Percentiles rank a stretch among this genome's conserved stretches.
These are phyloP conservation scores for Sedum album DNA, from an alignment of 164 flowering plant species.

Conservation along the genomic window DNA sequence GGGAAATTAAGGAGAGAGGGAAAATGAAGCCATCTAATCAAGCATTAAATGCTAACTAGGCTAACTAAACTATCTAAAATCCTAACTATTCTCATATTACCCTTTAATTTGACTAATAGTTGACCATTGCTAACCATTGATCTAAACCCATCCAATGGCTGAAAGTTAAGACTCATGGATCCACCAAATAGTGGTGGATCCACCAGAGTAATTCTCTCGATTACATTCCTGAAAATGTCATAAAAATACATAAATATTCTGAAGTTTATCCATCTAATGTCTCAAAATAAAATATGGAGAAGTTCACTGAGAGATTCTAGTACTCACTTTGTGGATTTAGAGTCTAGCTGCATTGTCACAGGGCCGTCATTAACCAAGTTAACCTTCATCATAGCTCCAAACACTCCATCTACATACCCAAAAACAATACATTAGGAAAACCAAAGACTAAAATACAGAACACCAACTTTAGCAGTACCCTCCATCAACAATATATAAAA, in stretches of 20 bases:
- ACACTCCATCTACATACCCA: conserved; percentile 62
- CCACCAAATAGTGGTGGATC: too few relatives aligned
- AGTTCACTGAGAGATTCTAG: background rate
- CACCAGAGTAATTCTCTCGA: too few relatives aligned
- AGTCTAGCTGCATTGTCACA: conserved; percentile 92
- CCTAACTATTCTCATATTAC: too few relatives aligned
- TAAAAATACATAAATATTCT: background rate
- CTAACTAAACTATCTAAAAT: too few relatives aligned
- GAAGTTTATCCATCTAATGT: background rate
- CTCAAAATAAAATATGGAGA: too few relatives aligned
- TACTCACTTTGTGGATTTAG: conserved; percentile 56
- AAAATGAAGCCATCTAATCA: too few relatives aligned
- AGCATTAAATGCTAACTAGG: too few relatives aligned
- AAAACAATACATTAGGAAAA: background rate
- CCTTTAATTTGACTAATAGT: too few relatives aligned
- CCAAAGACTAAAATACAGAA: background rate
- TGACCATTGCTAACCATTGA: too few relatives aligned
- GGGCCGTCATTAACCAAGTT: conserved; percentile 93
- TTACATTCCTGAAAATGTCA: conserved; percentile 19
- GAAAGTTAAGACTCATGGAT: too few relatives aligned
- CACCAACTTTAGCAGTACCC: background rate
- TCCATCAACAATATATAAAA: background rate
- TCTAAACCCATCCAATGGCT: too few relatives aligned
- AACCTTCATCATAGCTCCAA: conserved; percentile 99
- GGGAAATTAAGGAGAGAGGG: too few relatives aligned